Evolutionary conservation across 2,329 filamentous ascomycete species (phyloP).

Genomic region (Monilinia laxa): DNA sequence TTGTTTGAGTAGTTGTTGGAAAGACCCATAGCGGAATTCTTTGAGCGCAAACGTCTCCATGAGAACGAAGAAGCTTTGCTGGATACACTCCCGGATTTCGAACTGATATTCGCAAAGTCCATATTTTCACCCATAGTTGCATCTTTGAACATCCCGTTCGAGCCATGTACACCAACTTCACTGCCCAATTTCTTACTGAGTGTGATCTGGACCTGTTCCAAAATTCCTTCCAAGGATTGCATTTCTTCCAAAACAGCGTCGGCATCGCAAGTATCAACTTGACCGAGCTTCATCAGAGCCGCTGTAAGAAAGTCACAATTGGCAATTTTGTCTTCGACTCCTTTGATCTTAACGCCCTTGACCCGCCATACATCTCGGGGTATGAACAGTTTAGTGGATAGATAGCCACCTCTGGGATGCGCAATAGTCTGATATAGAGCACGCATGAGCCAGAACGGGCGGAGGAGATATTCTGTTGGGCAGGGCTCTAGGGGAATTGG

Average conservation of each 20-base stretch:
- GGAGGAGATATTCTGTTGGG: constrained; percentile 81
- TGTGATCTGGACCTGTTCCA: constrained; percentile 79
- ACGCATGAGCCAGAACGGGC: constrained; percentile 97
- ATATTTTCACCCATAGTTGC: constrained; percentile 49
- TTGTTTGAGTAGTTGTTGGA: constrained; percentile 52
- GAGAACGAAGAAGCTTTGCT: constrained; percentile 79
- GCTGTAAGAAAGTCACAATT: constrained; percentile 90
- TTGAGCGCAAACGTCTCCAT: constrained; percentile 86
- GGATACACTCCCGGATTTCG: constrained; percentile 59
- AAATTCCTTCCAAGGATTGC: constrained; percentile 78
- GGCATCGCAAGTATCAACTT: constrained; percentile 85
- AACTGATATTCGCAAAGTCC: constrained; percentile 46
- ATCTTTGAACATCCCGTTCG: constrained; percentile 73
- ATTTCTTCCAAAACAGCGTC: constrained; percentile 93
- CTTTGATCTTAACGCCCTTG: constrained; percentile 88
- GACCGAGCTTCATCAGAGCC: constrained; percentile 76
- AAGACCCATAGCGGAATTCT: constrained; percentile 72
- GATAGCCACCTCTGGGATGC: constrained; percentile 86
- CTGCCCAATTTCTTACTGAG: constrained; percentile 84
- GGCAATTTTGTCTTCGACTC: constrained; percentile 87
- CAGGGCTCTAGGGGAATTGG: constrained; percentile 86
- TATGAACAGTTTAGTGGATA: constrained; percentile 89
- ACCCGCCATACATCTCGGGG: constrained; percentile 92
- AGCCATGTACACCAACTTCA: constrained; percentile 82
- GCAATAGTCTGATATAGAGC: constrained; percentile 89